These are phyloP conservation scores for Suhomyces maxii DNA, from an alignment of 1,139 yeast species.

Conservation along the genomic window DNA sequence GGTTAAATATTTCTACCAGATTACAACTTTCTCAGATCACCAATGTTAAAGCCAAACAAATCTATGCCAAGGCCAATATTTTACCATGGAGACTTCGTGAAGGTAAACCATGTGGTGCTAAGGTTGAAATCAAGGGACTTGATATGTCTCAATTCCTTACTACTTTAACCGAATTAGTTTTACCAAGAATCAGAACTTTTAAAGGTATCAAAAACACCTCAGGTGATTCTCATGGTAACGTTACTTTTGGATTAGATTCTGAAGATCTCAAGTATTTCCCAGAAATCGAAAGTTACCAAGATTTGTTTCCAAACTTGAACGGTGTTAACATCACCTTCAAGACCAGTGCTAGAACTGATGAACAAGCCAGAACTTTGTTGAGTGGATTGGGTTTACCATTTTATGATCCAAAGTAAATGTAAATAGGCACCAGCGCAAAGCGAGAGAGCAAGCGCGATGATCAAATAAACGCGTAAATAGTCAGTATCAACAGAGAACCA, in stretches of 20 bases:
- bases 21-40: slow-evolving; percentile 91
- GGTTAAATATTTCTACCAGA: slow-evolving; percentile 75
- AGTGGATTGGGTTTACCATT: slow-evolving; percentile 87
- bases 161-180: slow-evolving; percentile 86
- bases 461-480: not conserved
- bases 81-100: slow-evolving; percentile 86
- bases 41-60: slow-evolving; percentile 75
- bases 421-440: slow-evolving; percentile 1
- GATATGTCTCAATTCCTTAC: slow-evolving; percentile 84
- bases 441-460: not conserved
- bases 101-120: slow-evolving; percentile 92
- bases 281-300: slow-evolving; percentile 89
- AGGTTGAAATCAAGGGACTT: slow-evolving; percentile 72
- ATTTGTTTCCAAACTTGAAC: slow-evolving; percentile 81
- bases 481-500: not conserved
- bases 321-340: slow-evolving; percentile 86
- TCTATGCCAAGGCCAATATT: slow-evolving; percentile 76
- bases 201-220: slow-evolving; percentile 71
- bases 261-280: slow-evolving; percentile 85
- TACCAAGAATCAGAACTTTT: slow-evolving; percentile 91
- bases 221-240: slow-evolving; percentile 85
- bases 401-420: slow-evolving; percentile 19
- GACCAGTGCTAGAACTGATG: slow-evolving; percentile 88
- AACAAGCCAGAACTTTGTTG: slow-evolving; percentile 84
- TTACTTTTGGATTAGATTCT: slow-evolving; percentile 79